phyloP scores from a whole-genome alignment of 768 basidiomycete genomes.

The Lactarius hatsudake region DNA sequence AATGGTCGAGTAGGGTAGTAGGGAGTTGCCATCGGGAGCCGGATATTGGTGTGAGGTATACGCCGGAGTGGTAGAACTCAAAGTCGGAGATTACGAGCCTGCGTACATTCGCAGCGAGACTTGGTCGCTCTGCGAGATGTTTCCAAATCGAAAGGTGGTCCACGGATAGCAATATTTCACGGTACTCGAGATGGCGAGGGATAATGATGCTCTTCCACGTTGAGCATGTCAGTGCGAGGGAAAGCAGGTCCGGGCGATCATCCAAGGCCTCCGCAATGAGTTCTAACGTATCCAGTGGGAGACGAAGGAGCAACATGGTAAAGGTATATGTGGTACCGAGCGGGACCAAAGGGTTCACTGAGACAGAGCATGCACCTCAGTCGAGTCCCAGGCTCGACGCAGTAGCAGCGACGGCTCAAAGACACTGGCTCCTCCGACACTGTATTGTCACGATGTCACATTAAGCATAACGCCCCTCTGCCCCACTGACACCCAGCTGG shows the following conservation, averaged over 20 bases:
- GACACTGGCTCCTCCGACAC: too few relatives aligned
- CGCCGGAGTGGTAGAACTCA: conserved; percentile 1
- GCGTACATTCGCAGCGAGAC: conserved; percentile 23
- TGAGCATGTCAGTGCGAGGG: conserved; percentile 20
- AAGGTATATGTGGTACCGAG: not conserved
- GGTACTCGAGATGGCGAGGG: conserved; percentile 24
- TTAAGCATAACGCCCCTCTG: not conserved
- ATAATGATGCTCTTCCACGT: conserved; percentile 23
- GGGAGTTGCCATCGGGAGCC: conserved; percentile 14
- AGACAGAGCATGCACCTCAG: conserved; percentile 3
- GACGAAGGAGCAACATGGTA: conserved; percentile 7
- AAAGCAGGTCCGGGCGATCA: conserved; percentile 16
- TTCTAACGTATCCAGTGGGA: conserved; percentile 19
- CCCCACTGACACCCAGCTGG: not conserved
- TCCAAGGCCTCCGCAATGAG: conserved; percentile 12
- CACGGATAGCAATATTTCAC: conserved; percentile 16
- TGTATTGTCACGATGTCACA: not conserved
- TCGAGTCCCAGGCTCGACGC: not conserved
- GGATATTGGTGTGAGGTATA: not conserved
- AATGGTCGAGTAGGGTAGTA: conserved; percentile 1
- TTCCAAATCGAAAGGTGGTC: conserved; percentile 19
- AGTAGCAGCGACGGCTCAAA: not conserved
- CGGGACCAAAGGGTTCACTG: not conserved
- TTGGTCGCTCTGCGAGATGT: conserved; percentile 23
- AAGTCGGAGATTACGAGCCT: conserved; percentile 16